Percentiles rank a stretch among this genome's conserved stretches.
phyloP scores from a whole-genome alignment of 768 basidiomycete genomes.

The Favolaschia claudopus region DNA sequence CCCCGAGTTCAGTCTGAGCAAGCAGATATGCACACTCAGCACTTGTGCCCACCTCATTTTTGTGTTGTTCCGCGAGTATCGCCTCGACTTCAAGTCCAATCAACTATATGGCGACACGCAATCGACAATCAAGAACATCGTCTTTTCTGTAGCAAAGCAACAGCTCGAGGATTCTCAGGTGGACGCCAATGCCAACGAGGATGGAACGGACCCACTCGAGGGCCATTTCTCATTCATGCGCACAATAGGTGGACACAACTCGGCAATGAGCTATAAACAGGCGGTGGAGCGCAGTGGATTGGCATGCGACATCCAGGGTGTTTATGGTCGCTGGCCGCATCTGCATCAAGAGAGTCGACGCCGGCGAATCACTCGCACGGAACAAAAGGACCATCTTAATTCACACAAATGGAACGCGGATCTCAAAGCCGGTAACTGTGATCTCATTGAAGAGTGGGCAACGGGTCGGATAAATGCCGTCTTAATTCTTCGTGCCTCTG shows the following conservation, averaged over 20 bases:
- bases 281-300: background rate
- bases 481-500: background rate
- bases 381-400: background rate
- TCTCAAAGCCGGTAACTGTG: background rate
- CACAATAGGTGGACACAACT: constrained; percentile 8
- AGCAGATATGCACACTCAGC: background rate
- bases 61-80: background rate
- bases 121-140: background rate
- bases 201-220: constrained; percentile 37
- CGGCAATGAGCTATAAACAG: background rate
- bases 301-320: background rate
- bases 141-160: constrained; percentile 4
- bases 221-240: constrained; percentile 31
- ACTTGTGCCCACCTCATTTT: constrained; percentile 4
- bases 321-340: background rate
- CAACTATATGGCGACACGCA: constrained; percentile 17
- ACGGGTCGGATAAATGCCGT: background rate
- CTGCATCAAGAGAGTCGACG: too few relatives aligned
- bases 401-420: background rate
- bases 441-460: background rate
- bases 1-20: too few relatives aligned
- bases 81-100: background rate
- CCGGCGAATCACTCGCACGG: background rate
- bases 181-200: background rate
- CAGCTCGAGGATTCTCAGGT: background rate